Evolutionary conservation across 176 grass and related monocot species (phyloP), one percentile per base, ranked within the genome.

Genomic region (Oryza punctata): DNA sequence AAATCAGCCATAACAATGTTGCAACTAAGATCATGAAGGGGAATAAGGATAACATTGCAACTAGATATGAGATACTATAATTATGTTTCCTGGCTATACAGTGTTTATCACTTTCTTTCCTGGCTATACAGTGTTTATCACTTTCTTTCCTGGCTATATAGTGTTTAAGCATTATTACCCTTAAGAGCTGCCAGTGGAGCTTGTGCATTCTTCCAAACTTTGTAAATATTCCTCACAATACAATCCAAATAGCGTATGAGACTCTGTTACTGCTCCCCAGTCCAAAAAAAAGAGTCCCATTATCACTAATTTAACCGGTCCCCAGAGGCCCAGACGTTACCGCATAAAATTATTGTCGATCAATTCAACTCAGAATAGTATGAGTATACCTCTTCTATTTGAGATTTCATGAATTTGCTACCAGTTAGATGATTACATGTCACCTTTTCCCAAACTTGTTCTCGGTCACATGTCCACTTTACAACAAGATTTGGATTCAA

Each of bases 1-100:
- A 87, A 82, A 82, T 72, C 24, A 71, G 28, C 24, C 69, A 79
- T 81, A 70, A 77, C 10, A 65, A 70, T 41, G 79, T 28, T 77
- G 71, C n/a, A 65, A 82, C 37, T 21, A 80, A 19, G 28, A 82
- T 63, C 71, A 65, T 46, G 16, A 70, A 77, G n/a, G n/a, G n/a
- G n/a, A 33, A 78, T 61, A 41, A 78, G 21, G 27, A 13, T 11
- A 60, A 71, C 46, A 50, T 49, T 84, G 52, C 43, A 54, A 52
- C 49, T 52, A 19, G 16, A 52, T 52, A 15, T 52, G 45, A 47
- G 12, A 13, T 41, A 41, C 40, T 54, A 54, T 54, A 1, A 54
- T 54, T 19, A 47, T 54, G 49, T 54, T 54, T 54, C 49, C 16
- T 54, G 16, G 16, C 49, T 19, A 19, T 54, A 54, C 6, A 0